phyloP scores from a whole-genome alignment of 2,329 filamentous ascomycete species.

The Ophiostoma pallidulum region DNA sequence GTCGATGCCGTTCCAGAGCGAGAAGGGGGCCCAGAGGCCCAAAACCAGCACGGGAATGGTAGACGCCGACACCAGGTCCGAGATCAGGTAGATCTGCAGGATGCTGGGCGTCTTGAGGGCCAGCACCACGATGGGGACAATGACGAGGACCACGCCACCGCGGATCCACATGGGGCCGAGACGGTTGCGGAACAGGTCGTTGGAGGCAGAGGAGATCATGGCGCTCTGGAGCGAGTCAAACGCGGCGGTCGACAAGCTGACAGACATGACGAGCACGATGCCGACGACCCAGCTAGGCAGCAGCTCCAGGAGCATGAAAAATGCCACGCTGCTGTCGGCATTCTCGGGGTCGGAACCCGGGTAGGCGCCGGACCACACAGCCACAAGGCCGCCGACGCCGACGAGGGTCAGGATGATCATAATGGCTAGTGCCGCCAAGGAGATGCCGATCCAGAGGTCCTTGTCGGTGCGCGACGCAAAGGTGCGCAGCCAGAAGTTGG shows the following conservation, averaged over 20 bases:
- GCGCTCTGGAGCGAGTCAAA: conserved; percentile 76
- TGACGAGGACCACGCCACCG: conserved; percentile 57
- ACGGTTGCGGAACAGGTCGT: conserved; percentile 76
- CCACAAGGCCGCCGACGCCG: conserved; percentile 62
- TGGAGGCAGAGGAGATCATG: conserved; percentile 72
- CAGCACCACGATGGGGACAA: conserved; percentile 64
- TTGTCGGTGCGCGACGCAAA: conserved; percentile 72
- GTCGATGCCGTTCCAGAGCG: conserved; percentile 73
- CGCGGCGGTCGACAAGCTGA: conserved; percentile 64
- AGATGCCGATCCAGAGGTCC: conserved; percentile 65
- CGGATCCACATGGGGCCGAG: conserved; percentile 69
- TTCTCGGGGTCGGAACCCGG: conserved; percentile 46
- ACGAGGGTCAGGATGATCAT: conserved; percentile 64
- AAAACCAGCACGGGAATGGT: conserved; percentile 66
- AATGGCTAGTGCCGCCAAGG: conserved; percentile 55
- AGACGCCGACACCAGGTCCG: conserved; percentile 67
- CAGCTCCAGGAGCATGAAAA: conserved; percentile 64
- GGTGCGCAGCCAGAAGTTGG: conserved; percentile 74
- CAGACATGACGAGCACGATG: conserved; percentile 71
- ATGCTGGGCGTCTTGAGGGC: conserved; percentile 66
- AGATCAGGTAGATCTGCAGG: conserved; percentile 74
- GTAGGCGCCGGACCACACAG: conserved; percentile 67
- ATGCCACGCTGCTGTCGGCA: conserved; percentile 56
- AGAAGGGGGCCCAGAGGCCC: conserved; percentile 55
- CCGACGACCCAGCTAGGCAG: conserved; percentile 76